Base-by-base conservation (phyloP, 2,329 filamentous ascomycete genomes). In the Trichoderma aggressivum region DNA sequence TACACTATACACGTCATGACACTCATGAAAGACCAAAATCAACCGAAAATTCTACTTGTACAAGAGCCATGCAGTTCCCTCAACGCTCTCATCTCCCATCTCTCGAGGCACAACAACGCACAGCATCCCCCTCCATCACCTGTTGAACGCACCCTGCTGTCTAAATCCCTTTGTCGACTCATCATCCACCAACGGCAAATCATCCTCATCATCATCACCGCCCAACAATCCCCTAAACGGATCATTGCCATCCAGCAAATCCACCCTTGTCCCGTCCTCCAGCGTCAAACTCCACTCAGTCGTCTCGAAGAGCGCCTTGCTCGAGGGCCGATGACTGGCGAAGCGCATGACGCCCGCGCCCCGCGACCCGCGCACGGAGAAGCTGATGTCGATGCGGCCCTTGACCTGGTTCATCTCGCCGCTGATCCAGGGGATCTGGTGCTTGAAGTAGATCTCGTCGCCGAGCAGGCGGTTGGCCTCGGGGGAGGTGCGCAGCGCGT, bases 321-420 rank as follows among this genome's bases (percentile, higher is more conserved):
- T 75, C 8, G 81, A 82, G 75, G 87, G 90, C 78, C 96, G 87
- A 79, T 88, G 85, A 84, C 93, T 96, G 75, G 86, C 88, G 81
- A 99, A 97, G 78, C 89, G 88, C 88, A 98, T 96, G 79, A 89
- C 86, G 8, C 90, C 96, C 75, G 85, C 83, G 71, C 82, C 84
- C 79, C 86, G 90, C 34, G 89, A 93, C 53, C 96, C 96, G 82
- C 92, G 93, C 32, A 99, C 96, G 82, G 89, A 87, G 81, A 97
- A 98, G 70, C 84, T 84, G 72, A 99, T 93, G 85, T 98, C 87
- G 80, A 99, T 97, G 76, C 89, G 86, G 28, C 96, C 96, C 82
- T 95, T 94, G 80, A 98, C 83, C 85, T 97, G 95, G 83, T 98
- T 97, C 87, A 99, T 92, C 84, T 94, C 90, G 73, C 93, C 93